Evolutionary conservation across 148 eudicot genomes (phyloP).

Genomic region (Cornus suecica): DNA sequence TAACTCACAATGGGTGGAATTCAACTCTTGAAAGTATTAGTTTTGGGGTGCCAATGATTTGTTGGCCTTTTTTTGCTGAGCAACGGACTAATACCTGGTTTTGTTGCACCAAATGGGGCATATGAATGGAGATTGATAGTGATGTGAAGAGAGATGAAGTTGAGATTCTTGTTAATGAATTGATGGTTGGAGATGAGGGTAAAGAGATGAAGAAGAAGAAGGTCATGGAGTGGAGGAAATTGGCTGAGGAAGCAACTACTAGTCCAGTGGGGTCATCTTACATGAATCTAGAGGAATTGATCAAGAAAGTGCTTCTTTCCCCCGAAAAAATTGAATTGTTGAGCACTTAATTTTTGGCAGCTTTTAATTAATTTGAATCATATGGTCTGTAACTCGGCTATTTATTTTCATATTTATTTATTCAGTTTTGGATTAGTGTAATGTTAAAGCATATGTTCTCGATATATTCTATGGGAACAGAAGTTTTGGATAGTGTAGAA

Average conservation of each 20-base stretch:
- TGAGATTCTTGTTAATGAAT: constrained; percentile 18
- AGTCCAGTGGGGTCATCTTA: constrained; percentile 16
- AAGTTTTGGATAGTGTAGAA: too few species aligned
- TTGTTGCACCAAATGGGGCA: constrained; percentile 15
- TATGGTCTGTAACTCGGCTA: too few species aligned
- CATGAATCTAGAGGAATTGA: constrained; percentile 4
- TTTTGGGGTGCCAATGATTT: constrained; percentile 19
- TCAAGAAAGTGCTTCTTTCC: neutral
- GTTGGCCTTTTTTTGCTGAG: constrained; percentile 28
- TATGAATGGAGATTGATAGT: constrained; percentile 22
- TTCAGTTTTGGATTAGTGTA: too few species aligned
- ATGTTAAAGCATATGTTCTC: too few species aligned
- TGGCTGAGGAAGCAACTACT: constrained; percentile 20
- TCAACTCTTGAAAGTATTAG: constrained; percentile 16
- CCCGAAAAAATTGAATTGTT: neutral
- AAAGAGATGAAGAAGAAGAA: constrained; percentile 18
- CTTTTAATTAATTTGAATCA: too few species aligned
- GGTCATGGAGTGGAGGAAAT: constrained; percentile 17
- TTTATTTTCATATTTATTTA: too few species aligned
- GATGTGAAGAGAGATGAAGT: constrained; percentile 21
- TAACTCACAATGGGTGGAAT: constrained; percentile 36
- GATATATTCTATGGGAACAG: too few species aligned
- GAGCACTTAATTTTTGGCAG: too few species aligned
- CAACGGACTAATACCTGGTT: constrained; percentile 24
- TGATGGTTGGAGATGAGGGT: constrained; percentile 24